phyloP scores from a whole-genome alignment of 305 asterid species.

The Fraxinus baroniana region DNA sequence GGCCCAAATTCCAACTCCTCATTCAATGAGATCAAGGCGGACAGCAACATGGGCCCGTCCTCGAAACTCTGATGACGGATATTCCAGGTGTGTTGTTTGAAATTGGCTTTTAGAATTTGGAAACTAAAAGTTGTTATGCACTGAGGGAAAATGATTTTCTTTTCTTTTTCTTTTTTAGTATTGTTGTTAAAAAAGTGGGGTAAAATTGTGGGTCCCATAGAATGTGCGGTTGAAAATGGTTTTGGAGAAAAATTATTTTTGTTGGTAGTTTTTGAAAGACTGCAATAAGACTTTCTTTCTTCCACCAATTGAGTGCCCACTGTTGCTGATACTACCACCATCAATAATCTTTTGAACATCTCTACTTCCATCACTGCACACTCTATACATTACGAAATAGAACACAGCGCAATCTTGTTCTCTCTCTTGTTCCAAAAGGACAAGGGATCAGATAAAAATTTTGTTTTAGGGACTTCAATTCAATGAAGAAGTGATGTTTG shows the following conservation, averaged over 20 bases:
- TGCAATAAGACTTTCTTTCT: not conserved
- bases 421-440: not conserved
- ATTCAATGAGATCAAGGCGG: slow-evolving; percentile 92
- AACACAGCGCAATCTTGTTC: not conserved
- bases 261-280: not conserved
- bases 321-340: not conserved
- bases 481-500: not conserved
- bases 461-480: not conserved
- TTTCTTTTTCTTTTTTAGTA: too few relatives aligned
- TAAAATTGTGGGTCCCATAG: not conserved
- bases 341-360: not conserved
- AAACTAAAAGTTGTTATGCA: not conserved
- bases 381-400: not conserved
- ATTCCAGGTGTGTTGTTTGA: slow-evolving; percentile 65
- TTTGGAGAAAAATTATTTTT: not conserved
- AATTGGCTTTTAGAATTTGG: not conserved
- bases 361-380: not conserved
- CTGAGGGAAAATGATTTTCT: not conserved
- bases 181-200: not conserved
- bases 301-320: not conserved
- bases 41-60: slow-evolving; percentile 99
- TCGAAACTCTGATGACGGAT: slow-evolving; percentile 94
- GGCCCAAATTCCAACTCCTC: slow-evolving; percentile 64
- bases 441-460: not conserved
- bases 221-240: not conserved